Percentiles rank a stretch among this genome's conserved stretches.
phyloP scores from a whole-genome alignment of 192 early-diverging fungal genomes.

The Gigaspora rosea region DNA sequence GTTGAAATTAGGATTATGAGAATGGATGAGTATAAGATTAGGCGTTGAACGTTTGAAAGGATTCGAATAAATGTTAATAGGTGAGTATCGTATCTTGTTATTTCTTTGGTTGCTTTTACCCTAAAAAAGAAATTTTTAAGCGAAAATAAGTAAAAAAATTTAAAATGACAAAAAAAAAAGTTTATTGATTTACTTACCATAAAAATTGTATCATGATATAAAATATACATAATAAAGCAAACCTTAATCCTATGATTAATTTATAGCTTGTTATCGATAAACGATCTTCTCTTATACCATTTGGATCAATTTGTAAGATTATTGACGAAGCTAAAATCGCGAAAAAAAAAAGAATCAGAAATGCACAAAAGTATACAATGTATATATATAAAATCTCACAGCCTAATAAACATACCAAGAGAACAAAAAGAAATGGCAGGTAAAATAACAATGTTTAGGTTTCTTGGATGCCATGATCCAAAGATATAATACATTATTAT shows the following conservation, averaged over 20 bases:
- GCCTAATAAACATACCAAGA: not conserved
- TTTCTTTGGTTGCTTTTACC: constrained; percentile 6
- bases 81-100: not conserved
- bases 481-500: not conserved
- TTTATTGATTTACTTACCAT: not conserved
- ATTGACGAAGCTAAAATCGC: not conserved
- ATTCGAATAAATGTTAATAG: not conserved
- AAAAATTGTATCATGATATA: not conserved
- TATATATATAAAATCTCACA: not conserved
- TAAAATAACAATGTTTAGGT: not conserved
- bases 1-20: not conserved
- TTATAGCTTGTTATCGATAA: not conserved
- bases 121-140: not conserved
- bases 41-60: not conserved
- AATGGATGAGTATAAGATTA: not conserved
- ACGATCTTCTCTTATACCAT: not conserved
- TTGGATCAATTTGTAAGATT: not conserved
- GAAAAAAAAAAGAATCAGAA: not conserved
- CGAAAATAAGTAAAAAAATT: not conserved
- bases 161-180: not conserved
- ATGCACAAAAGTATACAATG: not conserved
- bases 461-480: not conserved
- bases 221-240: not conserved
- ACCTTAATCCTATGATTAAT: not conserved
- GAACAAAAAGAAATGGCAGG: constrained; percentile 5